These are phyloP conservation scores for Pholiota conissans DNA, from an alignment of 768 basidiomycete genomes.

Conservation along the genomic window DNA sequence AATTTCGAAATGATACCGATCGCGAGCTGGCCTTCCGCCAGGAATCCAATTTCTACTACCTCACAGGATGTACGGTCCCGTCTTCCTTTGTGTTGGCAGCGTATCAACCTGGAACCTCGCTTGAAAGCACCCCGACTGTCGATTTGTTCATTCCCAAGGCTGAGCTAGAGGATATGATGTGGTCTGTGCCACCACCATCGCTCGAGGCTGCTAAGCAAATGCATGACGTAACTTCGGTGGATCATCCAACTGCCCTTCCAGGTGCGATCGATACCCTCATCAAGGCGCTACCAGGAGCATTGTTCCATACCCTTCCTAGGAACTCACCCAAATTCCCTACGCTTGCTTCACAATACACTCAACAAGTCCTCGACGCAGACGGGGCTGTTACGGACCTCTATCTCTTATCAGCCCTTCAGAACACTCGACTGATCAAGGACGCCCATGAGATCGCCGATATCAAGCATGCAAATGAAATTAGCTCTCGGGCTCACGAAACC, in stretches of 20 bases:
- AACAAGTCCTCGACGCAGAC: conserved; percentile 34
- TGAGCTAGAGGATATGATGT: conserved; percentile 76
- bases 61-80: conserved; percentile 79
- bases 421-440: conserved; percentile 78
- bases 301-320: conserved; percentile 67
- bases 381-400: conserved; percentile 53
- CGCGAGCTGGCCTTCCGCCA: conserved; percentile 67
- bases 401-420: conserved; percentile 79
- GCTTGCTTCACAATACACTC: conserved; percentile 42
- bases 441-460: conserved; percentile 73
- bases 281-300: conserved; percentile 49
- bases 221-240: conserved; percentile 61
- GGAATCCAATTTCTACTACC: conserved; percentile 89
- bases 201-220: conserved; percentile 49
- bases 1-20: conserved; percentile 82
- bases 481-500: conserved; percentile 85
- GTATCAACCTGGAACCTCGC: conserved; percentile 50
- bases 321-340: conserved; percentile 52
- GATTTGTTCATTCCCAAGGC: conserved; percentile 81
- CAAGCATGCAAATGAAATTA: conserved; percentile 79
- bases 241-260: conserved; percentile 47
- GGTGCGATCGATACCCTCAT: conserved; percentile 45
- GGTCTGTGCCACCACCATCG: conserved; percentile 82
- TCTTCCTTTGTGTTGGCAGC: conserved; percentile 64
- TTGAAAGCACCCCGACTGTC: conserved; percentile 40